phyloP scores from a whole-genome alignment of 352 stramenopile species.

The Thalassiosira pacifica region DNA sequence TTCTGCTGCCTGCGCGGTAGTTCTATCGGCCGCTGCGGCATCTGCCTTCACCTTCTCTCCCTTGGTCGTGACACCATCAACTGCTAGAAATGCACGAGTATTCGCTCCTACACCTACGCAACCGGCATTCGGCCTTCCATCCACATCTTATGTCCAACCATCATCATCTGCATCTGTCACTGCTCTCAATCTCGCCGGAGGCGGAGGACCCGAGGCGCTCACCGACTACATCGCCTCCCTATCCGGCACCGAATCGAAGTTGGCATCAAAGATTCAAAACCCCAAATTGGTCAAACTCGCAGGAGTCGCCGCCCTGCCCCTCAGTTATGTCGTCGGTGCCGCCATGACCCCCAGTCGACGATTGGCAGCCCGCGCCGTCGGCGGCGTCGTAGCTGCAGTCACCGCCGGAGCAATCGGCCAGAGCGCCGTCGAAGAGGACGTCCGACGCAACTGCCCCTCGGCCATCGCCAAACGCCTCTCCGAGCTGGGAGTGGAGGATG shows the following conservation, averaged over 20 bases:
- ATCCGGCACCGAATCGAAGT: conserved; percentile 22
- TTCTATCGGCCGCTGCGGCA: conserved; percentile 37
- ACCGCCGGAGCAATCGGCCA: conserved; percentile 78
- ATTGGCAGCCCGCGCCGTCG: conserved; percentile 68
- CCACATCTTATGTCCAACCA: not conserved
- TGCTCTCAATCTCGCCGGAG: conserved; percentile 42
- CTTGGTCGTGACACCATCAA: not conserved
- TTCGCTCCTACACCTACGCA: not conserved
- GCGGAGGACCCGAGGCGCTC: conserved; percentile 50
- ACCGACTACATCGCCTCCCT: conserved; percentile 48
- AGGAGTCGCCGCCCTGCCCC: conserved; percentile 72
- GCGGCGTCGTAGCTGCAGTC: conserved; percentile 70
- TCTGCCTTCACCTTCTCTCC: conserved; percentile 35
- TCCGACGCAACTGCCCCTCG: conserved; percentile 64
- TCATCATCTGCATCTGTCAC: conserved; percentile 13
- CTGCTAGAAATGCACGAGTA: not conserved
- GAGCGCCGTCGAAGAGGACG: conserved; percentile 67
- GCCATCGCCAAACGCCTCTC: conserved; percentile 77
- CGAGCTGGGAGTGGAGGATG: conserved; percentile 73
- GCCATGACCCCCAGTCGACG: conserved; percentile 73
- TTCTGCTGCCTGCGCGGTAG: conserved; percentile 45
- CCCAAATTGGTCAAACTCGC: conserved; percentile 79
- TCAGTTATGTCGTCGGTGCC: conserved; percentile 72
- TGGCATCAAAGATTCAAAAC: conserved; percentile 38
- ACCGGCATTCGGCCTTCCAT: conserved; percentile 25